A percentile compares a stretch with the other conserved stretches of the same genome.
Evolutionary conservation across 2,329 filamentous ascomycete species (phyloP).

Genomic region (Cordyceps tenuipes): DNA sequence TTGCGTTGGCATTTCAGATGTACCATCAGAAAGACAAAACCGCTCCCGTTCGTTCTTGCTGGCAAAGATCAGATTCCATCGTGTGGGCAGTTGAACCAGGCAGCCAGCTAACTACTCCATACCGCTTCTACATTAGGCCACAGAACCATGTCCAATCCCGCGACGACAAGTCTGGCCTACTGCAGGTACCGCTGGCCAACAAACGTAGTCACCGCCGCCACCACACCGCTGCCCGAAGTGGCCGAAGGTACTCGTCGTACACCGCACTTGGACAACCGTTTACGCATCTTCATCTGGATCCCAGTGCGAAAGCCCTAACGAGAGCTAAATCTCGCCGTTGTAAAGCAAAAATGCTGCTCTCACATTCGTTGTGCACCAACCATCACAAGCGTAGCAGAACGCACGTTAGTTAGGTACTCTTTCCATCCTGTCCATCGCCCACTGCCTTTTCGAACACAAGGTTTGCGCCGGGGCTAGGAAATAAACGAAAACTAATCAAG

Average conservation of each 20-base stretch:
- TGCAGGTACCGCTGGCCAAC: slow-evolving; percentile 4
- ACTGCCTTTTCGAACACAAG: no score
- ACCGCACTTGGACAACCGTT: neutral
- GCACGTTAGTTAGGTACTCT: no score
- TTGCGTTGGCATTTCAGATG: neutral
- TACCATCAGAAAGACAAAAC: neutral
- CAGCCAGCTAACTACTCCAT: neutral
- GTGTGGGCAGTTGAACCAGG: neutral
- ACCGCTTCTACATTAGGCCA: slow-evolving; percentile 1
- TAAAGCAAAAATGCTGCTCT: no score
- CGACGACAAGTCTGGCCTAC: neutral
- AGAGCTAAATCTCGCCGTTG: neutral
- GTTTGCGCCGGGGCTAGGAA: no score
- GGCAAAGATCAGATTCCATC: neutral
- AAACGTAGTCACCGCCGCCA: slow-evolving; percentile 6
- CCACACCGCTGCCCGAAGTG: slow-evolving; percentile 4
- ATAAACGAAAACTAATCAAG: no score
- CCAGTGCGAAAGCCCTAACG: neutral
- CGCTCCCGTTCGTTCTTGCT: neutral
- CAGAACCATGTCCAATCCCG: neutral
- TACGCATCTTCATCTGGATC: neutral
- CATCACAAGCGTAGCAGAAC: no score
- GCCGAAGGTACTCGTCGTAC: neutral
- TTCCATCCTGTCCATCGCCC: no score
- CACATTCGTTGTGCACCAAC: no score